Base-by-base conservation (phyloP, 768 basidiomycete species). In the Tylopilus plumbeoviolaceoides region DNA sequence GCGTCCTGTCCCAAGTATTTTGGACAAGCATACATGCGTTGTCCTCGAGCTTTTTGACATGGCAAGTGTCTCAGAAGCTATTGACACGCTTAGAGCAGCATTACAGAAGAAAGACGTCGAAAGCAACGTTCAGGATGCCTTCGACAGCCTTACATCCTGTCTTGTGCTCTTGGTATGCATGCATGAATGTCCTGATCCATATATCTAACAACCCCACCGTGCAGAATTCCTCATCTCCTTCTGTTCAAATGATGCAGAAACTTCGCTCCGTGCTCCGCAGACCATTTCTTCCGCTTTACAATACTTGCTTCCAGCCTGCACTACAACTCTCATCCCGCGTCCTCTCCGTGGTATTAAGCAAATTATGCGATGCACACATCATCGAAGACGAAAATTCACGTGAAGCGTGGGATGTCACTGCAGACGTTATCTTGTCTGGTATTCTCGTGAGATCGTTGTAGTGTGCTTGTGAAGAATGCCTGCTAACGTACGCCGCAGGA, bases 361-460 rank as follows among this genome's bases (percentile, higher is more conserved):
- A 74, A 48, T 57, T 78, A 21, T 52, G 65, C 15, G 55, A 70
- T n/a, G 56, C 65, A 30, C 42, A 64, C 30, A 56, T 59, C 41
- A 14, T 43, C 11, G 48, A 48, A 30, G 59, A 70, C 42, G 55
- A 60, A 23, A 57, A 48, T 9, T 52, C 65, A 47, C 59, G 62
- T 40, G 54, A 45, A 5, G 52, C 62, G 3, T 84, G 83, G 82
- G 79, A 82, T 63, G 55, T 51, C 12, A 66, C 76, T 11, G 73
- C 77, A 31, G 59, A 73, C 27, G 70, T 75, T 10, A 54, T 83
- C n/a, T 59, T 85, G 20, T 79, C 83, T 5, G 82, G 83, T 4
- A 55, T 82, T 31, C 61, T 81, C 54, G 80, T 81, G 58, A 58
- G 73, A 57, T 25, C 17, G 38, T 33, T 6, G 20, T 8, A 44